Percentiles rank a stretch among this genome's conserved stretches.
Conservation (phyloP, 1,284 basidiomycete species). For the Flammula alnicola region DNA sequence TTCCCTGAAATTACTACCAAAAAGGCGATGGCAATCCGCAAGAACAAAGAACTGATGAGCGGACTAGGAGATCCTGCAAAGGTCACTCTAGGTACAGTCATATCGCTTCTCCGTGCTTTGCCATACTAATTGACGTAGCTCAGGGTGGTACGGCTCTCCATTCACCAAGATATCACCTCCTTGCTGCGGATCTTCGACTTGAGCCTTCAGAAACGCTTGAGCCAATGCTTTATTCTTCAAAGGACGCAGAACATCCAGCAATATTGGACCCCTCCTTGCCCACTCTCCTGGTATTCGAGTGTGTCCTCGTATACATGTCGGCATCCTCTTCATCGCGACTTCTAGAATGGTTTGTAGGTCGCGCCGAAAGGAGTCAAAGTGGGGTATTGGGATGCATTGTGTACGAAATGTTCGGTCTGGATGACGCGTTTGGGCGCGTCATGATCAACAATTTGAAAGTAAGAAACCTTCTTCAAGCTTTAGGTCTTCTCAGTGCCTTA, state of each 20-base stretch:
- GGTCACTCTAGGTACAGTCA: constrained; percentile 46
- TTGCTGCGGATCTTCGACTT: constrained; percentile 76
- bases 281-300: constrained; percentile 88
- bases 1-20: constrained; percentile 83
- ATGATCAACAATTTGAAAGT: constrained; percentile 89
- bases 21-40: constrained; percentile 84
- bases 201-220: constrained; percentile 49
- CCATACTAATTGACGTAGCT: constrained; percentile 38
- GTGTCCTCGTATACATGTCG: constrained; percentile 89
- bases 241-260: constrained; percentile 26
- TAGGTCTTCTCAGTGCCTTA: neutral
- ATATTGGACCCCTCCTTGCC: constrained; percentile 71
- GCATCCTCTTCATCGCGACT: constrained; percentile 62
- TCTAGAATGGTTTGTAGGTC: constrained; percentile 76
- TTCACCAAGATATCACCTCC: constrained; percentile 71
- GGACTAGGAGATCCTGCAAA: constrained; percentile 54
- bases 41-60: constrained; percentile 63
- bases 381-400: constrained; percentile 61
- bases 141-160: constrained; percentile 74
- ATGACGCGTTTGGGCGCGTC: constrained; percentile 85
- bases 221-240: constrained; percentile 35
- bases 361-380: constrained; percentile 42
- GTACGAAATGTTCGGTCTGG: constrained; percentile 90
- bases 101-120: neutral
- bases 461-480: constrained; percentile 6